A percentile compares a stretch with the other conserved stretches of the same genome.
Evolutionary conservation across 2,329 filamentous ascomycete species (phyloP).

Genomic region (Eurotiales sp.): DNA sequence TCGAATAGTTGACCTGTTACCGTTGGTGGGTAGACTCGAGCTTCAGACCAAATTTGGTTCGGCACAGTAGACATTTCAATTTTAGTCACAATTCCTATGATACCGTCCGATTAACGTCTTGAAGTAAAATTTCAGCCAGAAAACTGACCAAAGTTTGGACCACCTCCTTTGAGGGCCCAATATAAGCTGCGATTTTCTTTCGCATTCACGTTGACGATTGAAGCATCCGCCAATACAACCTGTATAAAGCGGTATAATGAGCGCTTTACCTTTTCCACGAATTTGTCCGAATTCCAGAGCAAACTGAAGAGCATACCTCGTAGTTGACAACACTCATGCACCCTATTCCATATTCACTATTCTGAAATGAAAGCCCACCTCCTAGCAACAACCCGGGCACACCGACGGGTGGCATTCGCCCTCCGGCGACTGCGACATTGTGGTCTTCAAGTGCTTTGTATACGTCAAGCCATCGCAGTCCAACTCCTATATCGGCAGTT

Average conservation of each 20-base stretch:
- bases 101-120: no score
- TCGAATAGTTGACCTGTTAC: no score
- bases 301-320: neutral
- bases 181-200: no score
- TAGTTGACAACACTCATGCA: neutral
- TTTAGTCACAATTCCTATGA: neutral
- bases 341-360: neutral
- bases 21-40: no score
- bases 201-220: no score
- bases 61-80: no score
- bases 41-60: no score
- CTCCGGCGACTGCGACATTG: neutral
- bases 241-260: no score
- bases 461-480: slow-evolving; percentile 1
- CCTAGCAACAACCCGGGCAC: slow-evolving; percentile 1
- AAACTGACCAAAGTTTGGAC: neutral
- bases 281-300: no score
- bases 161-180: neutral
- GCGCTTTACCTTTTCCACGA: no score
- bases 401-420: neutral
- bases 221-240: no score
- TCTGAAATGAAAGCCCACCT: neutral
- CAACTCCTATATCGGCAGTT: neutral
- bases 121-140: no score
- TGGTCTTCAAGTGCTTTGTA: neutral